Evolutionary conservation across 2,329 filamentous ascomycete species (phyloP), one percentile per base, ranked within the genome.

Genomic region (Trichothecium sympodiale): DNA sequence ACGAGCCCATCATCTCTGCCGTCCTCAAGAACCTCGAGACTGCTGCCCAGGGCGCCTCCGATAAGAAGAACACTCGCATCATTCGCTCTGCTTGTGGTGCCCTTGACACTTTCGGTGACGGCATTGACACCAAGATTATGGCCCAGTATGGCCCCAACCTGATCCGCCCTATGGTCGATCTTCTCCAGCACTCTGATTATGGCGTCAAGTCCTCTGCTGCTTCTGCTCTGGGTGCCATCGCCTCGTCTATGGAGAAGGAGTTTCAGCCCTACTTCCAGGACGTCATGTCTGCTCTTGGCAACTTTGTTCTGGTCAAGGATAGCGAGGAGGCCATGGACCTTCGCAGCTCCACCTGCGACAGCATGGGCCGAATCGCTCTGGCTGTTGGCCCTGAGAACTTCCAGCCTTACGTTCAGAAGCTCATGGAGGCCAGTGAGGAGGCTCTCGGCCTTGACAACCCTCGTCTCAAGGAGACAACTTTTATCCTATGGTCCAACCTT

Each of bases 401-500:
- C 70, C 80, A 94, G 65, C 84, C 83, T 12, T 96, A 89, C 53
- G 88, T 96, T 26, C 71, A 83, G 53, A 85, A 86, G 29, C 70
- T 96, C 39, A 94, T 98, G 83, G 73, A 80, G 50, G 82, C 89
- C 12, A 94, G 85, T 46, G 88, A 95, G 61, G 88, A 95, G 60
- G 88, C 83, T 37, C 71, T 96, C 3, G 70, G 82, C 48, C 77
- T 98, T 3, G 88, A 86, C 48, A 88, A 95, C 62, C 83, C 88
- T 29, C 77, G 88, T 38, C 77, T 96, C 35, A 84, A 87, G 59
- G 91, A 98, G 67, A 95, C 87, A 42, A 94, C 86, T 56, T 98
- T 94, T 64, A 93, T 96, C 43, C 72, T 98, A 37, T 98, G 91
- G 89, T 87, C 85, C 45, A 86, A 84, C 29, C 78, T 98, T 54